phyloP scores from a whole-genome alignment of 2,329 filamentous ascomycete genomes.

The Clarireedia paspali region DNA sequence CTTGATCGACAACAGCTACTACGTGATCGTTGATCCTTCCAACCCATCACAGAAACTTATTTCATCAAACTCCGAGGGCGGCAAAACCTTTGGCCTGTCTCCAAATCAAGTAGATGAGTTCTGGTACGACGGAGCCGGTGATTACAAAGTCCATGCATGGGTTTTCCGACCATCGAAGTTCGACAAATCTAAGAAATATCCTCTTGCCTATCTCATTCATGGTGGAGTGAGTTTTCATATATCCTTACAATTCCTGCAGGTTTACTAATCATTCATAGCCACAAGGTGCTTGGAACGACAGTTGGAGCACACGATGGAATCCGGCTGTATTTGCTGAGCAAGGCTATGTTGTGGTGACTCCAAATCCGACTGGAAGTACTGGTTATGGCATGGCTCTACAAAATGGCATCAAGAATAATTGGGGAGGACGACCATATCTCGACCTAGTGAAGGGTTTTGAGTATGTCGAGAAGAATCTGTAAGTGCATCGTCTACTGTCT shows the following conservation, averaged over 20 bases:
- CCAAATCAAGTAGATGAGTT: conserved; percentile 57
- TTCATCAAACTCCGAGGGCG: conserved; percentile 59
- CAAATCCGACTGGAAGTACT: conserved; percentile 78
- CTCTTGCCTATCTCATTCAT: conserved; percentile 72
- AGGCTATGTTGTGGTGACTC: conserved; percentile 74
- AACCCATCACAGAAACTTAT: conserved; percentile 39
- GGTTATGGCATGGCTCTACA: conserved; percentile 73
- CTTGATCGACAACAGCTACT: conserved; percentile 65
- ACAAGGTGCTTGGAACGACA: conserved; percentile 29
- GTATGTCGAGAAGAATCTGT: conserved; percentile 57
- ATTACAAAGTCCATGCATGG: conserved; percentile 55
- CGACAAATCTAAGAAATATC: conserved; percentile 63
- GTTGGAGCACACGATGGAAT: conserved; percentile 69
- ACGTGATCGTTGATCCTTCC: conserved; percentile 39
- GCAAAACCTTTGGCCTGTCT: conserved; percentile 59
- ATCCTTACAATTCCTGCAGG: no score
- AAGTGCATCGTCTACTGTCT: conserved; percentile 11
- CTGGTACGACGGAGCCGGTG: conserved; percentile 57
- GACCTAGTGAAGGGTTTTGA: conserved; percentile 76
- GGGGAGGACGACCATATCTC: conserved; percentile 78
- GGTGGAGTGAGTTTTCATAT: conserved; percentile 44
- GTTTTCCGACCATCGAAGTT: conserved; percentile 62
- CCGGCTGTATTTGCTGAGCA: conserved; percentile 80
- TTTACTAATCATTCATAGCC: conserved; percentile 14
- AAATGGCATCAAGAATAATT: conserved; percentile 70